A percentile compares a stretch with the other conserved stretches of the same genome.
phyloP scores from a whole-genome alignment of 148 eudicot species.

The Rhododendron simsii region DNA sequence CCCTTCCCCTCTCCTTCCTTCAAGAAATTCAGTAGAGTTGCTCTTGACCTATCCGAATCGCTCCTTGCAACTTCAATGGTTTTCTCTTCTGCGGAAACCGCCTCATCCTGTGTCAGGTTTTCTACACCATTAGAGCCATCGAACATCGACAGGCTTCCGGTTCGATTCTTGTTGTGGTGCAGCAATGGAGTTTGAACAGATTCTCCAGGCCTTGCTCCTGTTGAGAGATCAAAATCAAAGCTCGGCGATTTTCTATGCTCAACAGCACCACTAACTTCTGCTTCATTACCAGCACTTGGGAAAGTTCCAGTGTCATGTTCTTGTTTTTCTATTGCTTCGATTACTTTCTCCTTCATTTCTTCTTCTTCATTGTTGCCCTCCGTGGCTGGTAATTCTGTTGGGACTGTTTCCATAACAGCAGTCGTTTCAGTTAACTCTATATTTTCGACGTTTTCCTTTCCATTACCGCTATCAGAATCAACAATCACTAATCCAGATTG shows the following conservation, averaged over 20 bases:
- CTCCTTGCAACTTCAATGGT: slow-evolving; percentile 42
- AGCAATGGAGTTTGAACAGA: slow-evolving; percentile 45
- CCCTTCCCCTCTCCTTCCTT: slow-evolving; percentile 12
- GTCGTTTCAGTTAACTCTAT: not conserved
- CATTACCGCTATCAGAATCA: not conserved
- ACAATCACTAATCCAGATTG: not conserved
- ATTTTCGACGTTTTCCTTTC: not conserved
- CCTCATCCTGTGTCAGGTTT: slow-evolving; percentile 3
- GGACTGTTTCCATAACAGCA: not conserved
- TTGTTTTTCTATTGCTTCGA: not conserved
- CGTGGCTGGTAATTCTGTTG: slow-evolving; percentile 7
- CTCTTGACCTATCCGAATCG: slow-evolving; percentile 27
- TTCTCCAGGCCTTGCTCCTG: slow-evolving; percentile 24
- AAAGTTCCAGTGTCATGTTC: not conserved
- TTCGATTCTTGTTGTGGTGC: slow-evolving; percentile 13
- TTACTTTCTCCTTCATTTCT: not conserved
- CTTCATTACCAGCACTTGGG: not conserved
- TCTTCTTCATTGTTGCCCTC: not conserved
- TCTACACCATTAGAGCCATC: not conserved
- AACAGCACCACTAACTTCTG: slow-evolving; percentile 9
- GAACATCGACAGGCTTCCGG: slow-evolving; percentile 24
- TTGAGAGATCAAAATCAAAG: slow-evolving; percentile 36
- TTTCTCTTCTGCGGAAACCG: slow-evolving; percentile 33
- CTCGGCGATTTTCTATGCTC: slow-evolving; percentile 33
- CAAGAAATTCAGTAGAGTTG: slow-evolving; percentile 7